Base-by-base conservation (phyloP, 108 stramenopile species). In the Cyclotella kingstonii region DNA sequence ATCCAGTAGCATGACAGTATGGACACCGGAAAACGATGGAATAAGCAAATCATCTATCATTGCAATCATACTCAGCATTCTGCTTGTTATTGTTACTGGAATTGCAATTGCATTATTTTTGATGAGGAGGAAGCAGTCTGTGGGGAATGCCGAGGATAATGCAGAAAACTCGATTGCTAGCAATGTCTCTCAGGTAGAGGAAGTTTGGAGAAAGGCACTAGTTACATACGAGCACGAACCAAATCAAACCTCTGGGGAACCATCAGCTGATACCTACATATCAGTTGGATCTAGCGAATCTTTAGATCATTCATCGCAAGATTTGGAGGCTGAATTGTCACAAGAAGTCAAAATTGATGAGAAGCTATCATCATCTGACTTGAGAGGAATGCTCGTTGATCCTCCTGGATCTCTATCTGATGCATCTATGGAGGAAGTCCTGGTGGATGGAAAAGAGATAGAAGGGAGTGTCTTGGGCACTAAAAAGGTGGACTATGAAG, bases 141-240 rank as follows among this genome's bases (percentile, higher is more conserved):
- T 5, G 18, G 9, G 10, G 0, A 8, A 17, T 1, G 35, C 1
- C 1, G 3, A 1, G n/a, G 2, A 50, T 15, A 4, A 48, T 27
- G n/a, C 23, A 4, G 52, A 34, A 53, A 21, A 50, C 12, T 50
- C 49, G 26, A 27, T 50, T 26, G 26, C 28, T 14, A 38, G 35
- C 40, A 29, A 46, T 40, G 65, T 28, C n/a, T 28, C 51, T 17
- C 42, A 63, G 44, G 60, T 62, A 23, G 66, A 62, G 38, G 42
- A 67, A 43, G 51, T 43, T 22, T 75, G 73, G 73, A 43, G 54
- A 42, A 56, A 56, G 45, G 59, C 73, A 0, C 45, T 56, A 1
- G 1, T 51, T 41, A 49, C 47, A 5, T 75, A 60, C 12, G 73
- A 59, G 6, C 12, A 28, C 31, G 35, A 33, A 29, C 26, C 40